A percentile compares a stretch with the other conserved stretches of the same genome.
These are phyloP conservation scores for Fusarium sarcochroum DNA, from an alignment of 2,329 filamentous ascomycete genomes.

Conservation along the genomic window DNA sequence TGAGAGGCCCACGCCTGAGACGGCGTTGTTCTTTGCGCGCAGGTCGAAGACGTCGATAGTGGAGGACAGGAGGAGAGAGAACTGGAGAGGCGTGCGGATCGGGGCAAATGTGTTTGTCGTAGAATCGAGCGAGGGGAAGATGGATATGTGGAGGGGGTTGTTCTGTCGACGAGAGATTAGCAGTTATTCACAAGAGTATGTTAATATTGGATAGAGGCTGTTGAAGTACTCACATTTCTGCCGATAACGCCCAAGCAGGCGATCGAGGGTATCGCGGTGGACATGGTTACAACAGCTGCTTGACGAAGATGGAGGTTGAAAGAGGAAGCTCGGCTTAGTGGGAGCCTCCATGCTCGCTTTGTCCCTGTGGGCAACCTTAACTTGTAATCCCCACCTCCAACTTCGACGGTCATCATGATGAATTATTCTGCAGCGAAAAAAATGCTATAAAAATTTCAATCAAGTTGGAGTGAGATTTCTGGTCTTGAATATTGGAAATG, in stretches of 20 bases:
- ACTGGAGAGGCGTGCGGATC: slow-evolving; percentile 84
- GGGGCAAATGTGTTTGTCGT: slow-evolving; percentile 66
- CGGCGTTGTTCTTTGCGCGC: slow-evolving; percentile 78
- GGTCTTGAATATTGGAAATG: neutral
- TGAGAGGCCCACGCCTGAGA: slow-evolving; percentile 66
- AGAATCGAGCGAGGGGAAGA: slow-evolving; percentile 83
- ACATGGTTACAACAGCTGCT: slow-evolving; percentile 59
- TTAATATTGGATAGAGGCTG: neutral
- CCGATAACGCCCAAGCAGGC: slow-evolving; percentile 95
- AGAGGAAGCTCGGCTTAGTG: slow-evolving; percentile 37
- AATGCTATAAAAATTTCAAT: neutral
- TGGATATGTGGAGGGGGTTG: slow-evolving; percentile 92
- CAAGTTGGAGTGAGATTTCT: neutral
- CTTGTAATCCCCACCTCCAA: slow-evolving; percentile 35
- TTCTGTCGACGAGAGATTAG: slow-evolving; percentile 71
- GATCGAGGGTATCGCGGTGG: slow-evolving; percentile 80
- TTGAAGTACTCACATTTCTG: slow-evolving; percentile 77
- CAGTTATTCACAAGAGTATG: neutral
- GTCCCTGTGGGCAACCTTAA: slow-evolving; percentile 29
- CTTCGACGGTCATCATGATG: slow-evolving; percentile 30
- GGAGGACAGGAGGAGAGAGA: slow-evolving; percentile 90
- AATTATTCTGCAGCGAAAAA: neutral
- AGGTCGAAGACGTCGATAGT: slow-evolving; percentile 95
- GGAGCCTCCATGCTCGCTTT: slow-evolving; percentile 39
- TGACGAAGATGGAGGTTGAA: slow-evolving; percentile 35